Conservation (phyloP, 2,329 filamentous ascomycete species). For the Hypocreales sp. region DNA sequence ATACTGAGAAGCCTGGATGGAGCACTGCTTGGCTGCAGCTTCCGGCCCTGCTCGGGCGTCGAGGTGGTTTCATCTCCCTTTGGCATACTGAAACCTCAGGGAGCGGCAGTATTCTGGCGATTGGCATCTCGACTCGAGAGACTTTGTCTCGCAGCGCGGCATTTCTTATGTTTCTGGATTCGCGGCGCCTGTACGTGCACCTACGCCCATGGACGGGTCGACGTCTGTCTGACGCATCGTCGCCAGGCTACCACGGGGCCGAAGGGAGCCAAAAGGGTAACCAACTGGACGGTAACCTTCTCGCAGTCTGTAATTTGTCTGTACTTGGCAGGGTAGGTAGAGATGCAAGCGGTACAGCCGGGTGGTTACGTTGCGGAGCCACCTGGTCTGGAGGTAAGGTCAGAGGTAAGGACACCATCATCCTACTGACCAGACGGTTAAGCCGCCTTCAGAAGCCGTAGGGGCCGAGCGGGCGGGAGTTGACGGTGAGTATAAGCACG, state of each 20-base stretch:
- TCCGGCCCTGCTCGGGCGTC: not conserved
- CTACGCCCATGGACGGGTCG: no score
- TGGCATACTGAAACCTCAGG: no score
- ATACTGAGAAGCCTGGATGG: conserved; percentile 27
- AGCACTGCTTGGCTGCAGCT: conserved; percentile 2
- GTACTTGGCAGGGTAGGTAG: conserved; percentile 5
- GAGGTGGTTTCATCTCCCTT: no score
- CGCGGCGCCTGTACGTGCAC: not conserved
- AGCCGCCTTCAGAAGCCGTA: not conserved
- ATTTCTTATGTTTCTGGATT: not conserved
- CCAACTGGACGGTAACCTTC: conserved; percentile 1
- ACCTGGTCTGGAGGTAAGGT: conserved; percentile 29
- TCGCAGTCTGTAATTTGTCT: conserved; percentile 1
- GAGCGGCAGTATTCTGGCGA: no score
- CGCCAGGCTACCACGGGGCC: no score
- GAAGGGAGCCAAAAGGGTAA: not conserved
- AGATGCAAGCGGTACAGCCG: conserved; percentile 1
- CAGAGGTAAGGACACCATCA: conserved; percentile 35
- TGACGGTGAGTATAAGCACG: conserved; percentile 1
- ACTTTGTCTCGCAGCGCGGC: no score
- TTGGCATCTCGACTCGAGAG: no score
- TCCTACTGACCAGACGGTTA: conserved; percentile 16
- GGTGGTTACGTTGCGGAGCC: conserved; percentile 3
- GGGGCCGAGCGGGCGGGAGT: not conserved
- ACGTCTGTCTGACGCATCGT: no score